Conservation (phyloP, 164 flowering plant species). For the Magnolia officinalis region DNA sequence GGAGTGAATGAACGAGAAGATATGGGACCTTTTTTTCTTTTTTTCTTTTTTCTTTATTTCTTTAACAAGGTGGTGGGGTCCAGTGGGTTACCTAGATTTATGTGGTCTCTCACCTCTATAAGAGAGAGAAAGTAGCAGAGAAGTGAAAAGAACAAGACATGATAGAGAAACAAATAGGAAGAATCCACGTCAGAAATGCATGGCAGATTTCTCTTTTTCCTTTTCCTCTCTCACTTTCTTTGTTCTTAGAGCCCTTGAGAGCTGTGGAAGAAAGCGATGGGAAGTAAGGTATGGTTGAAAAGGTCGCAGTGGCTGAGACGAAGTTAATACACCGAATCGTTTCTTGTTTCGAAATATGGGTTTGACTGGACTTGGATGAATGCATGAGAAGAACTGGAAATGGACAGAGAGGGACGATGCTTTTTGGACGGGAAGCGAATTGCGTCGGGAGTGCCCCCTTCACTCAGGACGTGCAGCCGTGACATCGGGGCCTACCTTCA, state of each 20-base stretch:
- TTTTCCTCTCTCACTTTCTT: background rate
- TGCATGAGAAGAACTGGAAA: background rate
- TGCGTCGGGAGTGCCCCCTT: too few relatives aligned
- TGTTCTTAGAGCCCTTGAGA: background rate
- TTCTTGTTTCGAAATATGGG: background rate
- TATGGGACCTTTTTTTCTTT: background rate
- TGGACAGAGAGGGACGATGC: background rate
- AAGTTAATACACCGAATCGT: background rate
- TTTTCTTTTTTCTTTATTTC: background rate
- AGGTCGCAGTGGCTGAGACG: background rate
- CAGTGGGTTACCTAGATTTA: background rate
- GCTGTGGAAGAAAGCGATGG: slow-evolving; percentile 3
- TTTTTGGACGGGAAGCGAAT: too few relatives aligned
- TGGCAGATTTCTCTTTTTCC: background rate
- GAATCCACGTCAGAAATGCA: slow-evolving; percentile 10
- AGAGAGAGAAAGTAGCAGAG: background rate
- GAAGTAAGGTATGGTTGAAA: background rate
- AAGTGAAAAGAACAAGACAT: slow-evolving; percentile 26
- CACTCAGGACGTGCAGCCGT: too few relatives aligned
- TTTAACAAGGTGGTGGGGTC: background rate
- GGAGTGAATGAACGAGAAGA: background rate
- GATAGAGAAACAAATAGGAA: slow-evolving; percentile 9
- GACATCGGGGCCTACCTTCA: too few relatives aligned
- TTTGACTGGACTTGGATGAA: background rate
- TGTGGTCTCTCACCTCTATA: background rate